These are phyloP conservation scores for Thelonectria blattea DNA, from an alignment of 2,329 filamentous ascomycete genomes.

Conservation along the genomic window DNA sequence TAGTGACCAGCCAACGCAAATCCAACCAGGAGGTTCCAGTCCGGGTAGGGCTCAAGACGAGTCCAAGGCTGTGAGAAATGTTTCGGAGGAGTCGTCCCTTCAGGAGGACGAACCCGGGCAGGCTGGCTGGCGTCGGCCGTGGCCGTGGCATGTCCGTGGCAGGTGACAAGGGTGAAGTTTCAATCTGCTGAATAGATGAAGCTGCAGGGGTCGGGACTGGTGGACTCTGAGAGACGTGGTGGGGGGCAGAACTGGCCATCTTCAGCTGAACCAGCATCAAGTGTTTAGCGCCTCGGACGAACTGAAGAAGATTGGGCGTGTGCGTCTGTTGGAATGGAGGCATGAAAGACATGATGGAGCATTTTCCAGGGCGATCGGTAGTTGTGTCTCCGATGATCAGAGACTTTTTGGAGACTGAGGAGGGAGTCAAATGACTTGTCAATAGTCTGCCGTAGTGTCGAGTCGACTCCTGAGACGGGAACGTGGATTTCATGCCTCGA, in stretches of 20 bases:
- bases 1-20: background rate
- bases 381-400: background rate
- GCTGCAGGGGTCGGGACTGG: conserved; percentile 27
- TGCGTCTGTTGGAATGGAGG: conserved; percentile 24
- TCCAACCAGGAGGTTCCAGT: background rate
- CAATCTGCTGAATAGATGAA: conserved; percentile 20
- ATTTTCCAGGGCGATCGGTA: background rate
- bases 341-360: conserved; percentile 7
- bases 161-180: conserved; percentile 10
- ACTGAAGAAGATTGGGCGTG: background rate
- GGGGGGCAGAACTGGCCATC: conserved; percentile 27
- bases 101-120: background rate
- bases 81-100: background rate
- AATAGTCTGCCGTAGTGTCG: too few relatives aligned
- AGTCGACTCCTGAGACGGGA: background rate
- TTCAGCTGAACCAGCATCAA: conserved; percentile 38
- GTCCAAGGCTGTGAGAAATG: too few relatives aligned
- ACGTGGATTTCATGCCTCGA: background rate
- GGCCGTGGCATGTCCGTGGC: conserved; percentile 1
- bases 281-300: conserved; percentile 24
- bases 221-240: background rate
- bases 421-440: background rate
- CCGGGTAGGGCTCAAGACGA: too few relatives aligned
- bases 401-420: background rate
- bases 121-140: background rate